phyloP scores from a whole-genome alignment of 805 yeast species.

The Ogataea nitratoaversa region DNA sequence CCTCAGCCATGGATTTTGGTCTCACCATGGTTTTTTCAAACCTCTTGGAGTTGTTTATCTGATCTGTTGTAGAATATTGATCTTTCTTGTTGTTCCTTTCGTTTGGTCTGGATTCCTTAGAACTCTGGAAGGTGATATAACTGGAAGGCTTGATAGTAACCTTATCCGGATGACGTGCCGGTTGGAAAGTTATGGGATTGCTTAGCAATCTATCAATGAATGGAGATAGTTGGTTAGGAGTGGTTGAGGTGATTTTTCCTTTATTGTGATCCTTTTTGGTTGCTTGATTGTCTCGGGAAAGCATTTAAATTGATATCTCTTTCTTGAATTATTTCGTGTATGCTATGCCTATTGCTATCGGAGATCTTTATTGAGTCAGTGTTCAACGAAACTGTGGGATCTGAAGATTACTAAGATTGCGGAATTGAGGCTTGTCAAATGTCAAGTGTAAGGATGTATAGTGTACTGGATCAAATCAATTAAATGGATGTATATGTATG shows the following conservation, averaged over 20 bases:
- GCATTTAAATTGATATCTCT: background rate
- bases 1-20: slow-evolving; percentile 53
- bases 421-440: background rate
- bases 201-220: slow-evolving; percentile 57
- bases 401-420: background rate
- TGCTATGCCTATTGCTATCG: too few relatives aligned
- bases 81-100: background rate
- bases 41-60: background rate
- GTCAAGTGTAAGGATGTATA: background rate
- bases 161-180: slow-evolving; percentile 54
- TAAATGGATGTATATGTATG: too few relatives aligned
- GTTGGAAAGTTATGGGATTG: slow-evolving; percentile 58
- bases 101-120: slow-evolving; percentile 7
- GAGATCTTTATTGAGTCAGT: too few relatives aligned
- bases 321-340: too few relatives aligned
- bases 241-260: slow-evolving; percentile 1
- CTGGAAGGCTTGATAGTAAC: slow-evolving; percentile 41
- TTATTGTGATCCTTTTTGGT: background rate
- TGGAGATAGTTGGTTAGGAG: slow-evolving; percentile 36
- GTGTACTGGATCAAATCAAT: too few relatives aligned
- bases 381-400: too few relatives aligned
- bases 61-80: background rate
- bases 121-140: slow-evolving; percentile 39
- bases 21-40: slow-evolving; percentile 21
- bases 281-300: background rate